Evolutionary conservation across 306 rosid genomes (phyloP), one percentile per base, ranked within the genome.

Genomic region (Castanea crenata): DNA sequence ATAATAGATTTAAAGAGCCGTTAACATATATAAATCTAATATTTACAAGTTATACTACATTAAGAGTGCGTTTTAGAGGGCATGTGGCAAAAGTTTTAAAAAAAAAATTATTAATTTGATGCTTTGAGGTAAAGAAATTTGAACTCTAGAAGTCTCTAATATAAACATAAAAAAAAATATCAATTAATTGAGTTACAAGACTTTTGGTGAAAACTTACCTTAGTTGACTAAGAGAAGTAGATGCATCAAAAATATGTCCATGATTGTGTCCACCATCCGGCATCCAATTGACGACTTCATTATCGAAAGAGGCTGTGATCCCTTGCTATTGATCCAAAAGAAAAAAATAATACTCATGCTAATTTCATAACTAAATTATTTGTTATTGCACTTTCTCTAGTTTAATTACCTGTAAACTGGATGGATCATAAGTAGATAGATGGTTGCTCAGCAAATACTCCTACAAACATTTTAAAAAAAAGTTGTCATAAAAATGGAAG

Each of bases 371-470:
- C 1, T 2, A 64, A 14, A 49, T 49, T 49, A 49, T 49, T 49
- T 49, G 5, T 32, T 63, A 63, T 15, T 14, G 4, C 1, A 10
- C 41, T 14, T 29, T 29, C 38, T 63, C 0, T 27, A 25, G 27
- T 78, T 75, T 14, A 49, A 4, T 67, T 88, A 89, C 96, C 90
- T 82, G 88, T 55, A 89, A 79, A 35, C 84, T 76, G 12, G 93
- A 85, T 55, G 91, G 83, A 74, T 91, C 96, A 69, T 85, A 91
- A 0, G 93, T 71, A 68, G 92, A 86, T 12, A 89, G 57, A 19
- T 86, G 92, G 32, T 86, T 86, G 75, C 81, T 91, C 83, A 86
- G 63, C 78, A 91, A 71, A 77, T 81, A 83, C 68, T 87, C 93
- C 92, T 91, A 75, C 80, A 86, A 71, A 23, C 15, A 41, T 8